Percentiles rank a stretch among this genome's conserved stretches.
Conservation (phyloP, 257 asterid genomes). For the Catharanthus roseus region DNA sequence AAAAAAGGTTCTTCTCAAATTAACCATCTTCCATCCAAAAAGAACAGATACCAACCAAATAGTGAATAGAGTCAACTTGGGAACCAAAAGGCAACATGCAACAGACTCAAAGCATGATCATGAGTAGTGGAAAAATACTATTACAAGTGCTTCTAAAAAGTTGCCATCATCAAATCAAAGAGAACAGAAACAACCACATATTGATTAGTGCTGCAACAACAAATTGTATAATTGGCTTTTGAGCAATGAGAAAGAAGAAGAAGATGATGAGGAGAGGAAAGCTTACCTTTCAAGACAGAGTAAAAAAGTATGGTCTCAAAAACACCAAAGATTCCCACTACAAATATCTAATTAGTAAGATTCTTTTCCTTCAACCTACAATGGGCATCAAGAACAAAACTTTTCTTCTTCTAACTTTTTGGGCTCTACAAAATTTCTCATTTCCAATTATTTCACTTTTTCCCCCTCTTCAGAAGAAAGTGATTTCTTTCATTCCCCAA, state of each 20-base stretch:
- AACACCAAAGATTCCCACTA: conserved; percentile 58
- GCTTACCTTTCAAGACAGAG: conserved; percentile 37
- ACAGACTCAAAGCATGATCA: conserved; percentile 7
- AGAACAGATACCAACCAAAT: conserved; percentile 10
- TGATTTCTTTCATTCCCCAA: conserved; percentile 14
- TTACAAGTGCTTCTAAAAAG: conserved; percentile 30
- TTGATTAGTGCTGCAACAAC: conserved; percentile 4
- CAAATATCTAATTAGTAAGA: conserved; percentile 36
- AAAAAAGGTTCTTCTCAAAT: not conserved
- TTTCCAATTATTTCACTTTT: no score
- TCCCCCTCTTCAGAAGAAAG: conserved; percentile 11
- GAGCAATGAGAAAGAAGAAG: no score
- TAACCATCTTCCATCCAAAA: conserved; percentile 19
- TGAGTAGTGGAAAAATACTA: conserved; percentile 20
- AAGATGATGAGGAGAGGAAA: conserved; percentile 15
- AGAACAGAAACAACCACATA: conserved; percentile 14
- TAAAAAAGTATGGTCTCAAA: conserved; percentile 28
- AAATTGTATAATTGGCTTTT: conserved; percentile 18
- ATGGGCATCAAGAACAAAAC: conserved; percentile 31
- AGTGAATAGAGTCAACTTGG: conserved; percentile 19
- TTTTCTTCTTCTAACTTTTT: conserved; percentile 3
- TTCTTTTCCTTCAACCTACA: conserved; percentile 21
- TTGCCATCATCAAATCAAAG: conserved; percentile 9
- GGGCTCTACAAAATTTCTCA: conserved; percentile 20
- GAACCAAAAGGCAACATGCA: conserved; percentile 16